Conservation (phyloP, 768 basidiomycete genomes). For the Auricularia auricula-judae region DNA sequence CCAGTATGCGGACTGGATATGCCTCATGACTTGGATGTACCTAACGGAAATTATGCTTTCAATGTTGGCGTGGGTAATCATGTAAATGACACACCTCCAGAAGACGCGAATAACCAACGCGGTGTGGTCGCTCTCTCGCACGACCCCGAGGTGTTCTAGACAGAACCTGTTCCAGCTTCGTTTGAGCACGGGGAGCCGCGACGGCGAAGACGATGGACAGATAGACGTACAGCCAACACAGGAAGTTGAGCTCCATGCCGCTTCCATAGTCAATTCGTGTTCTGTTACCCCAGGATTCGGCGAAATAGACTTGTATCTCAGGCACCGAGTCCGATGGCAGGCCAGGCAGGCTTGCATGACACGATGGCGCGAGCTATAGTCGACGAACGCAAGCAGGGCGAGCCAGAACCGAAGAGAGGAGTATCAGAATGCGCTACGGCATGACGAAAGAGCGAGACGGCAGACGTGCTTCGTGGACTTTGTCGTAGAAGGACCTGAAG, state of each 20-base stretch:
- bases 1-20: constrained; percentile 91
- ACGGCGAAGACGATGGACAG: neutral
- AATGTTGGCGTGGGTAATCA: neutral
- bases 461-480: constrained; percentile 48
- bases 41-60: constrained; percentile 15
- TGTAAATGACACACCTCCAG: constrained; percentile 51
- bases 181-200: neutral
- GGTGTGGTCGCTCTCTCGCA: constrained; percentile 52
- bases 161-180: constrained; percentile 49
- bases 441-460: neutral
- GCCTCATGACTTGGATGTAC: constrained; percentile 73
- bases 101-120: constrained; percentile 77
- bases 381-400: neutral
- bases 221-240: constrained; percentile 82
- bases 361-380: constrained; percentile 29
- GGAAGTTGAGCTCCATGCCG: constrained; percentile 96
- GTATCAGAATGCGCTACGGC: no score
- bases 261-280: constrained; percentile 97
- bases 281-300: constrained; percentile 84
- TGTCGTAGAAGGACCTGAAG: constrained; percentile 85
- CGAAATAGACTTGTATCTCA: constrained; percentile 74
- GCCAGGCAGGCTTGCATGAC: constrained; percentile 51
- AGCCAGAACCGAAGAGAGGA: neutral
- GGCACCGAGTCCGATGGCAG: constrained; percentile 45
- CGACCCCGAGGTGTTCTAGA: constrained; percentile 56